These are phyloP conservation scores for Coniochaeta pulveracea DNA, from an alignment of 2,329 filamentous ascomycete species.

Conservation along the genomic window DNA sequence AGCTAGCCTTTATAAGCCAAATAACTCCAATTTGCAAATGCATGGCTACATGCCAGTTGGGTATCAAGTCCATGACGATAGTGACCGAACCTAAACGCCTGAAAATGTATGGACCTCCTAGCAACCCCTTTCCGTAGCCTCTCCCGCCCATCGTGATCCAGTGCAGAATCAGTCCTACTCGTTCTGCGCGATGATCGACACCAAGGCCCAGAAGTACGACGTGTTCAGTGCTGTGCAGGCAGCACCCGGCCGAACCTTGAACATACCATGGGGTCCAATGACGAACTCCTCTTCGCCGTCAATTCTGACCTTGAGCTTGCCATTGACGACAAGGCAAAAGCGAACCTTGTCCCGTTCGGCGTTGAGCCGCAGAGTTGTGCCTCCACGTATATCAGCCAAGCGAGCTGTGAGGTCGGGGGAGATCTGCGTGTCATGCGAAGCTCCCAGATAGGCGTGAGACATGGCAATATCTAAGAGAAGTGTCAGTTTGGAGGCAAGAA, in stretches of 20 bases:
- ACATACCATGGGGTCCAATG: constrained; percentile 31
- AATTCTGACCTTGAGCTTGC: constrained; percentile 17
- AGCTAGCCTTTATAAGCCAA: too few species aligned
- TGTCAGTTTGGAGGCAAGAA: neutral
- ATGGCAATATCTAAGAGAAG: constrained; percentile 16
- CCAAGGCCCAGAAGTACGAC: constrained; percentile 29
- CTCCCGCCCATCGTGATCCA: too few species aligned
- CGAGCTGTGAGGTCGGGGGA: constrained; percentile 16
- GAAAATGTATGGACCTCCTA: too few species aligned
- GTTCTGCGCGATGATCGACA: constrained; percentile 26
- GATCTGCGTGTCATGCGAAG: constrained; percentile 12
- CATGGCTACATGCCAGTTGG: too few species aligned
- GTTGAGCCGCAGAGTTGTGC: constrained; percentile 11
- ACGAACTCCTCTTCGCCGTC: constrained; percentile 22
- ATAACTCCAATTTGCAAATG: too few species aligned
- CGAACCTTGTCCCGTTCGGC: constrained; percentile 9
- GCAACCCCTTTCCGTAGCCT: too few species aligned
- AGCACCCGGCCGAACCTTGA: constrained; percentile 27
- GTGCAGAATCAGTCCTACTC: neutral
- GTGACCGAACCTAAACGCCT: too few species aligned
- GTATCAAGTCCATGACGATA: too few species aligned
- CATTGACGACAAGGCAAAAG: constrained; percentile 17
- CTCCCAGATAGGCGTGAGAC: constrained; percentile 20
- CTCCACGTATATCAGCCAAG: constrained; percentile 16
- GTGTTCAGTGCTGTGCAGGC: constrained; percentile 28